Conservation (phyloP, 768 basidiomycete genomes). For the Leccinum subgranulosum region DNA sequence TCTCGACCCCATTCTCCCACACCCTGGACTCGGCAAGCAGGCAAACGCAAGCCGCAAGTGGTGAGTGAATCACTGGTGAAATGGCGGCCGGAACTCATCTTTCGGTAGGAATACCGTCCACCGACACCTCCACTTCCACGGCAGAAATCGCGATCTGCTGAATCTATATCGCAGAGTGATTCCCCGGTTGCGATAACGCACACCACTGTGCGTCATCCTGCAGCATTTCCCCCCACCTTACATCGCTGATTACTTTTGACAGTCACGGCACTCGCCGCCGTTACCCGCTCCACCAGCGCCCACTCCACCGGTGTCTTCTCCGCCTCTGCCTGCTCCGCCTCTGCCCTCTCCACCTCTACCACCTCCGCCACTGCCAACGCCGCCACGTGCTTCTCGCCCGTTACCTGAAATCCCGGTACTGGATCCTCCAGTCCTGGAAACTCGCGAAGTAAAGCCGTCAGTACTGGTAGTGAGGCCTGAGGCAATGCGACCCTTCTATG, state of each 20-base stretch:
- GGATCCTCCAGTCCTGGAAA: constrained; percentile 11
- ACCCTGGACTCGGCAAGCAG: constrained; percentile 28
- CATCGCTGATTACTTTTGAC: constrained; percentile 1
- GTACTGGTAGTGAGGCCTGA: constrained; percentile 17
- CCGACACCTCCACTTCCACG: constrained; percentile 54
- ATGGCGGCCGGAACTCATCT: constrained; percentile 1
- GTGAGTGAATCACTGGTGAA: constrained; percentile 17
- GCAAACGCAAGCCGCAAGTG: constrained; percentile 26
- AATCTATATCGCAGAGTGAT: constrained; percentile 30
- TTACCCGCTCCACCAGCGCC: constrained; percentile 15
- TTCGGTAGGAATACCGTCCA: constrained; percentile 49
- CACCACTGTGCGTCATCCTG: constrained; percentile 18
- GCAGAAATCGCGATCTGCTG: constrained; percentile 33
- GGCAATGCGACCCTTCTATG: constrained; percentile 15
- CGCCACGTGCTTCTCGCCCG: constrained; percentile 27
- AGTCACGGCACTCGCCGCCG: constrained; percentile 28
- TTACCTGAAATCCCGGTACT: constrained; percentile 29
- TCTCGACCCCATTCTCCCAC: constrained; percentile 36
- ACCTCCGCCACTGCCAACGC: constrained; percentile 26
- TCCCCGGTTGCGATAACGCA: constrained; percentile 28
- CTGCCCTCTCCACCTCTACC: constrained; percentile 24
- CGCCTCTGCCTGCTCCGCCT: constrained; percentile 17
- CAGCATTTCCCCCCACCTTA: constrained; percentile 1
- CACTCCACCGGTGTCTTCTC: constrained; percentile 11
- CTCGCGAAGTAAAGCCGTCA: constrained; percentile 16